Evolutionary conservation across 306 rosid species (phyloP).

Genomic region (Abrus precatorius): DNA sequence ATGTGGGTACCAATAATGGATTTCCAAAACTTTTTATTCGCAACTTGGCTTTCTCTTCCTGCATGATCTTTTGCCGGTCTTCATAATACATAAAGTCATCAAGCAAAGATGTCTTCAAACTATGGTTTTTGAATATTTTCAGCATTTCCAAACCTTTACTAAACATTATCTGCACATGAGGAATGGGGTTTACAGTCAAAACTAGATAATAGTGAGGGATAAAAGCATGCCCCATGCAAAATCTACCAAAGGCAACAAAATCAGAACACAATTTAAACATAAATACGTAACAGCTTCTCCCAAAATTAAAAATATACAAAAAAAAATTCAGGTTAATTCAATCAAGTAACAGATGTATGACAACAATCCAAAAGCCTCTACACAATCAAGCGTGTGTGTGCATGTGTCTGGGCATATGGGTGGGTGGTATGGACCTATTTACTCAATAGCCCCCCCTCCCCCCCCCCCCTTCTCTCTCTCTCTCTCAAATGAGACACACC

Average conservation of each 20-base stretch:
- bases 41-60: conserved; percentile 82
- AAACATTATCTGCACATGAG: conserved; percentile 70
- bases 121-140: conserved; percentile 77
- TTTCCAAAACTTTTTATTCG: conserved; percentile 58
- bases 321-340: not conserved
- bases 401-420: not conserved
- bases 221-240: not conserved
- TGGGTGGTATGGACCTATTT: not conserved
- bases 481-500: not conserved
- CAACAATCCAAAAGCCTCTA: not conserved
- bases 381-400: not conserved
- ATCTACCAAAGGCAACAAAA: not conserved
- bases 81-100: conserved; percentile 93
- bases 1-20: conserved; percentile 58
- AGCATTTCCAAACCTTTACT: conserved; percentile 86
- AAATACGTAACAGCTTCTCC: not conserved
- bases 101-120: conserved; percentile 85
- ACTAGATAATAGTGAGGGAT: not conserved
- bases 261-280: not conserved
- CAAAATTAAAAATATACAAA: not conserved
- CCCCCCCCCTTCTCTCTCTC: no score
- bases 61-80: conserved; percentile 89
- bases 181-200: conserved; percentile 32
- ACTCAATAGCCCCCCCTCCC: not conserved
- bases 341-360: conserved; percentile 8